Base-by-base conservation (phyloP, 176 grass and related monocot species). In the Puya raimondii region DNA sequence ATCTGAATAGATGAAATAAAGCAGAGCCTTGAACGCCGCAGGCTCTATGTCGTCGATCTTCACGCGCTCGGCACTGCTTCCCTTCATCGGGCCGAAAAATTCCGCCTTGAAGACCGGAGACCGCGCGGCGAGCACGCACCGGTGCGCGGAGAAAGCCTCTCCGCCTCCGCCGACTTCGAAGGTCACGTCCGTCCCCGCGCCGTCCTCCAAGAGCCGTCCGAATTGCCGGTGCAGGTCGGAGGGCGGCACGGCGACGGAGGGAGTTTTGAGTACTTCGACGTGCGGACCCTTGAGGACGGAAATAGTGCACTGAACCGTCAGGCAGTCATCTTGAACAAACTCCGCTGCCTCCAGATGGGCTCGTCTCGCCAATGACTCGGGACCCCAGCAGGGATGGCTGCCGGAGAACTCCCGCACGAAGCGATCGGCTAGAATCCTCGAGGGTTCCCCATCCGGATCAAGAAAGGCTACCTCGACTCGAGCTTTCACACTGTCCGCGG, bases 1-100 rank as follows among this genome's bases (percentile, higher is more conserved):
- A 74, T 86, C 78, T 57, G 71, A 49, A 74, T 86, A 86, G n/a
- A 86, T 48, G 69, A 58, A 86, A 74, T 86, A 57, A 74, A 81
- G 56, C 74, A 86, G 49, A 47, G 22, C 78, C 23, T 54, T 2
- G 70, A 86, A 86, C 50, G 70, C 78, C 23, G 68, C 70, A 3
- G 79, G 21, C 17, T 33, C 69, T 47, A 47, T 73, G 17, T 7
- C 79, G 0, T 16, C n/a, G 56, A 86, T 5, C 8, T 27, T 0
- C 0, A 86, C 12, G n/a, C 18, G 51, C 64, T 23, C 49, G n/a
- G 15, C 8, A 21, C 22, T 16, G 12, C 53, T 74, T 78, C 80
- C 83, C n/a, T 16, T 67, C 29, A 78, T 74, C 54, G 66, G 69
- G 22, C 83, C 79, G 70, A 77, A 86, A 65, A 81, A 70, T 9